These are phyloP conservation scores for Telfairia occidentalis DNA, from an alignment of 331 rosid species.

Conservation along the genomic window DNA sequence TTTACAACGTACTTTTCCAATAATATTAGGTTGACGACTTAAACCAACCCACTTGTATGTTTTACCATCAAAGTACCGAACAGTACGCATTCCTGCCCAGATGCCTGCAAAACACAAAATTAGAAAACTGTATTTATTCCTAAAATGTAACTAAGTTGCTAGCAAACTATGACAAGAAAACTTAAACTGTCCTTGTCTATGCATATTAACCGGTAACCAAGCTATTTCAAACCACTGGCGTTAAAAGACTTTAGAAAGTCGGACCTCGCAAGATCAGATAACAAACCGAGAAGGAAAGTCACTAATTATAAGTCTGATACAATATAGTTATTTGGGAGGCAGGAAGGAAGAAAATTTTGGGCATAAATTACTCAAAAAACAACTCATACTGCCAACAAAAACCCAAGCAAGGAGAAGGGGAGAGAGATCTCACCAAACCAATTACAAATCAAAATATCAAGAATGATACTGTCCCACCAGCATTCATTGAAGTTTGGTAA, in stretches of 20 bases:
- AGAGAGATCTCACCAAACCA: conserved; percentile 77
- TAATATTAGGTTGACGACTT: conserved; percentile 89
- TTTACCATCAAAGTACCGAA: conserved; percentile 89
- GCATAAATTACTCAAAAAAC: neutral
- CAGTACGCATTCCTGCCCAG: conserved; percentile 99
- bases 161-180: neutral
- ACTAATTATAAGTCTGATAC: neutral
- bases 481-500: conserved; percentile 96
- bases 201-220: neutral
- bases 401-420: neutral
- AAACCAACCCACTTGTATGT: conserved; percentile 98
- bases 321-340: neutral
- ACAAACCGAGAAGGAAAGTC: neutral
- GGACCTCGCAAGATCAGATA: neutral
- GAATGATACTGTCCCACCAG: conserved; percentile 99
- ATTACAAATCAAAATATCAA: conserved; percentile 88
- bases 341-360: neutral
- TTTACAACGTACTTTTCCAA: conserved; percentile 58
- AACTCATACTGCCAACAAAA: neutral
- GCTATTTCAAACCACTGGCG: neutral
- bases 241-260: neutral
- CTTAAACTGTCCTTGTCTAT: neutral
- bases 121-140: neutral
- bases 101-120: conserved; percentile 46
- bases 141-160: neutral